Base-by-base conservation (phyloP, 805 yeast species). In the Barnettozyma siamensis region DNA sequence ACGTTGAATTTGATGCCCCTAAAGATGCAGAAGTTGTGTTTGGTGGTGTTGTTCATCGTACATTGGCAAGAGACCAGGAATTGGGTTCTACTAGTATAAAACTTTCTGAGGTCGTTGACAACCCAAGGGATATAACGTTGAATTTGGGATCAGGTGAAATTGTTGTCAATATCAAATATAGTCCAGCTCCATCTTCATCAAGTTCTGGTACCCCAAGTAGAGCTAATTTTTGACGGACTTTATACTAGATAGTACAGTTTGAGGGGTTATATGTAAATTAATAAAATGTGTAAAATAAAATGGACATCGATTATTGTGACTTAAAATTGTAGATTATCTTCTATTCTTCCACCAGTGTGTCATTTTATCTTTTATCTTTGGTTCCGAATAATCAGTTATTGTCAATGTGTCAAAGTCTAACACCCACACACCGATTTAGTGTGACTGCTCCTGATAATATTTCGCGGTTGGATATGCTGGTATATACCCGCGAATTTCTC, bases 11-110 rank as follows among this genome's bases (percentile, higher is more conserved):
- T 66, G 78, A 75, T 54, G 80, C 91, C 5, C 68, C 81, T 5
- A 62, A 79, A 5, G 81, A 75, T 10, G 80, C 81, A 4, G 71
- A 67, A 41, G 54, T 89, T 32, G 65, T 76, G 3, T 75, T 91
- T 54, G 69, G 70, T 31, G 75, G 86, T 21, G 68, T 76, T 32
- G 77, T 80, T 27, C 83, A 76, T 54, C 93, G 85, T 58, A 73
- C 78, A 3, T 72, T 89, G 51, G 88, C 95, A 30, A 80, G 82
- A 55, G 81, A 76, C 50, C 65, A 67, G 21, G 84, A 76, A 42
- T 41, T 88, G 31, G 95, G 83, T 11, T 69, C 69, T 35, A 78
- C 78, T 8, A 67, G 75, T 30, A 52, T 87, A 24, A 61, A 64
- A 11, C 63, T 85, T 47, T 54, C 63, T 31, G 80, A 80, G 15